Base-by-base conservation (phyloP, 2,329 filamentous ascomycete species). In the Setomelanomma holmii region DNA sequence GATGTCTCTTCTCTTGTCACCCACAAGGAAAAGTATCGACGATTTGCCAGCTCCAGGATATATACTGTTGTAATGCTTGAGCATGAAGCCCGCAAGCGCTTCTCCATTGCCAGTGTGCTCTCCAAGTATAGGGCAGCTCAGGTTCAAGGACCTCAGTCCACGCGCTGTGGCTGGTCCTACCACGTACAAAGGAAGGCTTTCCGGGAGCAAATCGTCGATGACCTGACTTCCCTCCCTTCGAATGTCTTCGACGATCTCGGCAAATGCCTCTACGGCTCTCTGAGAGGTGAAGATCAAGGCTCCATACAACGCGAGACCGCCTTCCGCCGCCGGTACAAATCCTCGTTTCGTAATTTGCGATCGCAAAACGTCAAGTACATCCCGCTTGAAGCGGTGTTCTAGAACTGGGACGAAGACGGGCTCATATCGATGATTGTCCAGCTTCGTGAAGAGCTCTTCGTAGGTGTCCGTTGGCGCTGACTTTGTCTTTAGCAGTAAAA, bases 231-330 rank as follows among this genome's bases (percentile, higher is more conserved):
- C 51, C 21, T 65, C 60, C 74, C 74, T 75, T 67, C 76, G 75
- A 20, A 84, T 78, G 24, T 85, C 82, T 12, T 82, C 76, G 0
- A 91, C 81, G 7, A 91, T 76, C 40, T 82, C 78, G 3, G 84
- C 77, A 65, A 95, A 91, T 0, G 88, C 89, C 70, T 95, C 91
- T 2, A 95, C 90, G 1, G 91, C 89, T 42, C 90, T 83, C 71
- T 95, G 91, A 6, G 89, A 93, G 1, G 90, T 95, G 68, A 95
- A 93, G 43, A 95, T 87, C 51, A 93, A 76, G n/a, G 89, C 90
- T 4, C 89, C 89, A 66, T 90, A 93, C 47, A 74, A 72, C 12
- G 65, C 67, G 6, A 64, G 52, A 17, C 58, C 53, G 4, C 57
- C 45, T 27, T 60, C 45, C 22, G 50, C 40, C 38, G 41, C 52